A percentile compares a stretch with the other conserved stretches of the same genome.
Conservation (phyloP, 1,284 basidiomycete species). For the Moesziomyces sp. region DNA sequence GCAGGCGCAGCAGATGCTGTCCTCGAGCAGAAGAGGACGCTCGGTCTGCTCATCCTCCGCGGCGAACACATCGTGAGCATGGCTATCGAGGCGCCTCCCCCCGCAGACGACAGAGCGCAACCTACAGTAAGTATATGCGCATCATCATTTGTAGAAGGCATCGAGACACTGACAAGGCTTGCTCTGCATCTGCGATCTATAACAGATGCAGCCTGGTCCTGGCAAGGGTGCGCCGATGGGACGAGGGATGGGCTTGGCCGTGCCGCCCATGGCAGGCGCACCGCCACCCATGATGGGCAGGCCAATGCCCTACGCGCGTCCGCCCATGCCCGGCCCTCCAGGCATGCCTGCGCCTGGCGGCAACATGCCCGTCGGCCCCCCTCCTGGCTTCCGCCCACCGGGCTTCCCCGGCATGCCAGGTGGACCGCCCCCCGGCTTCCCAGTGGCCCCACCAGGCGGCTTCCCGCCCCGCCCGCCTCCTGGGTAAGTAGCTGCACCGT, state of each 20-base stretch:
- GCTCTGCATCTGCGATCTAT: slow-evolving; percentile 1
- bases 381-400: slow-evolving; percentile 63
- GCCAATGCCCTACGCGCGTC: slow-evolving; percentile 69
- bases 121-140: slow-evolving; percentile 72
- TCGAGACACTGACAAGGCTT: not conserved
- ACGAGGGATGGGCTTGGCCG: slow-evolving; percentile 89
- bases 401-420: slow-evolving; percentile 50
- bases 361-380: slow-evolving; percentile 58
- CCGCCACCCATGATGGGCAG: slow-evolving; percentile 70
- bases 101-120: slow-evolving; percentile 87
- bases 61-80: slow-evolving; percentile 97
- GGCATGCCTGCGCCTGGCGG: slow-evolving; percentile 72
- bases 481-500: slow-evolving; percentile 16
- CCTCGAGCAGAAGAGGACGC: slow-evolving; percentile 94
- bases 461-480: slow-evolving; percentile 45
- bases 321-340: slow-evolving; percentile 73
- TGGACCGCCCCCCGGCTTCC: slow-evolving; percentile 45
- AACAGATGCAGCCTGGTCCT: slow-evolving; percentile 82
- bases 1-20: slow-evolving; percentile 68
- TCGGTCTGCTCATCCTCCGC: slow-evolving; percentile 93
- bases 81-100: slow-evolving; percentile 94
- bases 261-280: slow-evolving; percentile 74
- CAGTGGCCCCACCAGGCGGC: slow-evolving; percentile 30
- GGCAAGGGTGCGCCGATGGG: slow-evolving; percentile 95
- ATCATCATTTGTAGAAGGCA: not conserved